These are phyloP conservation scores for Friedmanniomyces endolithicus DNA, from an alignment of 495 filamentous ascomycete genomes.

Conservation along the genomic window DNA sequence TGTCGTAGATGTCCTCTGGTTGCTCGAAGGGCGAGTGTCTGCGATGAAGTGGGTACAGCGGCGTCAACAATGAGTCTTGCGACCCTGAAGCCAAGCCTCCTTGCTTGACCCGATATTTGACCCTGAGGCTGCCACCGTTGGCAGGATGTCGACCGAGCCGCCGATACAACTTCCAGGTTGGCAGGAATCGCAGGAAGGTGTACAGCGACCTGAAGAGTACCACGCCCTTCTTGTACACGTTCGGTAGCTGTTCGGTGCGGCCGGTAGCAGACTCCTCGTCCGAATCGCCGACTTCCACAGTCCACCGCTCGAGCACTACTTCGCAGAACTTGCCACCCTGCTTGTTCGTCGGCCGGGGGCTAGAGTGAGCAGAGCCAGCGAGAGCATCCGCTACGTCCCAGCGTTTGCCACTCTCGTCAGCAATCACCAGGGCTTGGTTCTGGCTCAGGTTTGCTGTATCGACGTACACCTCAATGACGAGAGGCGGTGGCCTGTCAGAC, in stretches of 20 bases:
- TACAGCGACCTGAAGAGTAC: slow-evolving; percentile 91
- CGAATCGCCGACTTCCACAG: slow-evolving; percentile 56
- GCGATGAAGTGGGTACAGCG: slow-evolving; percentile 54
- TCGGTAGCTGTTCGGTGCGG: slow-evolving; percentile 60
- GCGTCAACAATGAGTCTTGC: slow-evolving; percentile 54
- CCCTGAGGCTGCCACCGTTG: slow-evolving; percentile 52
- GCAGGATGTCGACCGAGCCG: slow-evolving; percentile 53
- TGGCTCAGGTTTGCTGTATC: slow-evolving; percentile 68
- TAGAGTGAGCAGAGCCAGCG: slow-evolving; percentile 42
- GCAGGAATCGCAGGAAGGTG: slow-evolving; percentile 66
- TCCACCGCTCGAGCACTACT: slow-evolving; percentile 85
- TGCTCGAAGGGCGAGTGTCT: slow-evolving; percentile 33
- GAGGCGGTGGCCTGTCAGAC: slow-evolving; percentile 64
- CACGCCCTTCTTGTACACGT: slow-evolving; percentile 90
- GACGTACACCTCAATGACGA: slow-evolving; percentile 83
- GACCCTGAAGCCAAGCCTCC: slow-evolving; percentile 36
- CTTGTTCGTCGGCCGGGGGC: slow-evolving; percentile 36
- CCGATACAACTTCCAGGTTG: slow-evolving; percentile 60
- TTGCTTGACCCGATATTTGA: slow-evolving; percentile 66
- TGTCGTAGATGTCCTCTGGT: slow-evolving; percentile 31
- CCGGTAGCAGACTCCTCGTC: slow-evolving; percentile 46
- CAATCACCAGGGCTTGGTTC: slow-evolving; percentile 73
- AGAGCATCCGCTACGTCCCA: slow-evolving; percentile 86
- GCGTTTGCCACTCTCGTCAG: slow-evolving; percentile 77
- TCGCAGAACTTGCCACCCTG: slow-evolving; percentile 43